These are phyloP conservation scores for Mucor mucedo DNA, from an alignment of 371 early-diverging fungal genomes.

Conservation along the genomic window DNA sequence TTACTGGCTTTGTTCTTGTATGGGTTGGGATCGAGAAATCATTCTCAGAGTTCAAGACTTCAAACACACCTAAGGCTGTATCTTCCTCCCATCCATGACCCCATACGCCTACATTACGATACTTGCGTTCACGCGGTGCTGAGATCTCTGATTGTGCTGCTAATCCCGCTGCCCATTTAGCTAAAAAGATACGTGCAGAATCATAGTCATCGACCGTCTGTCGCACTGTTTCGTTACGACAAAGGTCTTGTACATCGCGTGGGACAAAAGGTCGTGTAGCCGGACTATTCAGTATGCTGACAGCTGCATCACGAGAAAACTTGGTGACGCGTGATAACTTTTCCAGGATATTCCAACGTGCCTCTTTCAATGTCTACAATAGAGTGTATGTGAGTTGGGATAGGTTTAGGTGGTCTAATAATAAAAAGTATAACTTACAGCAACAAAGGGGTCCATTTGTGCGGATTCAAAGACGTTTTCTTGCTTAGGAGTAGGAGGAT, in stretches of 20 bases:
- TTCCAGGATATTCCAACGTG: conserved; percentile 83
- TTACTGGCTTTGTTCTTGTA: conserved; percentile 65
- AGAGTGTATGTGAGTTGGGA: too few species aligned
- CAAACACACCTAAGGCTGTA: conserved; percentile 52
- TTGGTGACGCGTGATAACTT: conserved; percentile 84
- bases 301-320: conserved; percentile 75
- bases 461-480: conserved; percentile 37
- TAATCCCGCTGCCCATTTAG: conserved; percentile 81
- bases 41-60: conserved; percentile 50
- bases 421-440: conserved; percentile 28
- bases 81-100: conserved; percentile 55
- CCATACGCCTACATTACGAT: conserved; percentile 51
- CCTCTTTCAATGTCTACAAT: conserved; percentile 65
- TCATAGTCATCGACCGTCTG: conserved; percentile 80
- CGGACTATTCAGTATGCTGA: conserved; percentile 77
- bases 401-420: neutral
- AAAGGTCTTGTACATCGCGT: conserved; percentile 50
- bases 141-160: conserved; percentile 49
- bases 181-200: conserved; percentile 82
- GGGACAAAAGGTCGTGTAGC: conserved; percentile 79
- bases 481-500: neutral
- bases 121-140: conserved; percentile 36
- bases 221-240: conserved; percentile 50
- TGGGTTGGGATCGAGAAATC: conserved; percentile 52
- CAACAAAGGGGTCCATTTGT: conserved; percentile 53